Evolutionary conservation across 306 rosid species (phyloP).

Genomic region (Quercus robur): DNA sequence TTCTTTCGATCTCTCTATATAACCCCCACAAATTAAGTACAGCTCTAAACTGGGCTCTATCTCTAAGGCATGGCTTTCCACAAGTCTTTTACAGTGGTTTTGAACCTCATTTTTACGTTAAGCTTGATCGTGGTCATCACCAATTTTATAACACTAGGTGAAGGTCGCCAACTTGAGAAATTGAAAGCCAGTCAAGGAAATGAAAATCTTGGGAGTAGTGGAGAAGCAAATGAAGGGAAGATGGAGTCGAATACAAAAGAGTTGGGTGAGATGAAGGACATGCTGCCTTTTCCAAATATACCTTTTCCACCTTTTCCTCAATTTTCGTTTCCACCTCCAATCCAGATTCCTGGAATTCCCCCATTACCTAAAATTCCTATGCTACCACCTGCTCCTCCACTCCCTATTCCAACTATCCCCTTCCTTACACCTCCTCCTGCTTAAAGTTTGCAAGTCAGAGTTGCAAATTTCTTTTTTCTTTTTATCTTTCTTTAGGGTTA

Average conservation of each 20-base stretch:
- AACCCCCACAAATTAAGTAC: neutral
- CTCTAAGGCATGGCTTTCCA: neutral
- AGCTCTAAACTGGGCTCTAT: neutral
- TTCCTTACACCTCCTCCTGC: neutral
- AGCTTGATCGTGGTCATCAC: neutral
- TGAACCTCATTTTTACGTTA: neutral
- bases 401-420: too few species aligned
- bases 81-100: neutral
- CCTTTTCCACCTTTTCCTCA: neutral
- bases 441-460: neutral
- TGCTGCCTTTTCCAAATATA: slow-evolving; percentile 10
- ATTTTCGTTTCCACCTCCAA: neutral
- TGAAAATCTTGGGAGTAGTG: neutral
- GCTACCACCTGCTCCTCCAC: neutral
- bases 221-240: neutral
- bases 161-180: slow-evolving; percentile 20
- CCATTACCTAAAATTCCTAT: neutral
- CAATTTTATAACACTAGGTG: neutral
- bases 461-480: neutral
- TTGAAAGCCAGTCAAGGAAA: neutral
- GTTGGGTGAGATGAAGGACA: slow-evolving; percentile 16
- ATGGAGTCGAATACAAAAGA: neutral
- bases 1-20: neutral
- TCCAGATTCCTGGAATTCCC: neutral
- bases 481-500: too few species aligned